Evolutionary conservation across 2,329 filamentous ascomycete species (phyloP), one percentile per base, ranked within the genome.

Genomic region (Botrytis fabae): DNA sequence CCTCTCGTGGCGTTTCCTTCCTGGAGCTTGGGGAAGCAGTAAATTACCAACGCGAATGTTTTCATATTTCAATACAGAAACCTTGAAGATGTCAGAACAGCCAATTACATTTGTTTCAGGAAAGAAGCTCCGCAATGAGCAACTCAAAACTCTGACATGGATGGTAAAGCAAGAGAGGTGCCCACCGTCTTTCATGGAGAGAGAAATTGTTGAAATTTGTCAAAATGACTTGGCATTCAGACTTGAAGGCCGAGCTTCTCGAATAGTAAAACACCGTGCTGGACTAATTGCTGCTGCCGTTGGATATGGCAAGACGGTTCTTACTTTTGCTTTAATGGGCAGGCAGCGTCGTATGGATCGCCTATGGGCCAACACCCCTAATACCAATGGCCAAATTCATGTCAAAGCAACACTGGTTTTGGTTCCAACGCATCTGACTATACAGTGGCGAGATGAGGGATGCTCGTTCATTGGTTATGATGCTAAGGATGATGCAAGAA

Each of bases 271-370:
- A 46, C 75, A 90, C 59, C 85, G 84, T 28, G 90, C 90, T 20
- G 90, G 90, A 8, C 84, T 92, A 28, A 82, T 91, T 48, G 89
- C 89, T 2, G 89, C 91, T 77, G 84, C 88, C 62, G 89, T 91
- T 48, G 90, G 88, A 0, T 92, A 90, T 77, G 91, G 91, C 0
- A 92, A 93, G 77, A 92, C 90, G 0, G 86, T 89, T 1, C 86
- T 87, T 84, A n/a, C 54, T 10, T 46, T 57, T 18, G 76, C 18
- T n/a, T n/a, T 35, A 61, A 74, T 61, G n/a, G 59, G 32, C 32
- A 68, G 8, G 28, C 48, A 35, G 42, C 48, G 3, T 44, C 32
- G 12, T 4, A 9, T 54, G 4, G 64, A 66, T 54, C 64, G 46
- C 9, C 7, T 54, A 38, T 66, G 64, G 64, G 25, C 64, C 16